phyloP scores from a whole-genome alignment of 306 rosid genomes.

The Cicer arietinum region DNA sequence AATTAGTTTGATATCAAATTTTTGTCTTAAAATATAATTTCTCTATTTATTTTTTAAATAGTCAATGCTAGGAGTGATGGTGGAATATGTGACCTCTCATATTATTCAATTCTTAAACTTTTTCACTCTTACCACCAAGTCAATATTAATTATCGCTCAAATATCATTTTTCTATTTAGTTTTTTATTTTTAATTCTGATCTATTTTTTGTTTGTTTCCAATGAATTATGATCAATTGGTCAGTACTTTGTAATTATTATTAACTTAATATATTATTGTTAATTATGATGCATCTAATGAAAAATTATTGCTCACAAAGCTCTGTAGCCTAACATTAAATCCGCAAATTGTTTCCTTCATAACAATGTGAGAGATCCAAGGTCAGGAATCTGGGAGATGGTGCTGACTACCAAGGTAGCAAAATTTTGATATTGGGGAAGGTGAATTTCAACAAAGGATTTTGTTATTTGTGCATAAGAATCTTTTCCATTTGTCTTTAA shows the following conservation, averaged over 20 bases:
- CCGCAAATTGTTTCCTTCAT: conserved; percentile 30
- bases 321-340: conserved; percentile 35
- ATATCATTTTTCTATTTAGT: no score
- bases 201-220: no score
- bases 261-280: background rate
- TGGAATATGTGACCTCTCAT: no score
- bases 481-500: conserved; percentile 40
- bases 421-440: conserved; percentile 41
- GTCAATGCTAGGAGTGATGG: no score
- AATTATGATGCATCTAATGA: background rate
- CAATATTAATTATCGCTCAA: no score
- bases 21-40: no score
- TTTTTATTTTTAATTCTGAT: no score
- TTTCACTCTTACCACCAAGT: no score
- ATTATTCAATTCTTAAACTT: no score
- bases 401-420: conserved; percentile 42
- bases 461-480: conserved; percentile 43
- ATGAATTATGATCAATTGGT: no score
- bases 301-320: background rate
- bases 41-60: no score
- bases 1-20: no score
- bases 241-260: background rate
- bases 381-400: conserved; percentile 48
- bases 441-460: conserved; percentile 16
- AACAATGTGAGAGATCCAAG: conserved; percentile 47